Evolutionary conservation across 164 flowering plant species (phyloP).

Genomic region (Cinnamomum chago): DNA sequence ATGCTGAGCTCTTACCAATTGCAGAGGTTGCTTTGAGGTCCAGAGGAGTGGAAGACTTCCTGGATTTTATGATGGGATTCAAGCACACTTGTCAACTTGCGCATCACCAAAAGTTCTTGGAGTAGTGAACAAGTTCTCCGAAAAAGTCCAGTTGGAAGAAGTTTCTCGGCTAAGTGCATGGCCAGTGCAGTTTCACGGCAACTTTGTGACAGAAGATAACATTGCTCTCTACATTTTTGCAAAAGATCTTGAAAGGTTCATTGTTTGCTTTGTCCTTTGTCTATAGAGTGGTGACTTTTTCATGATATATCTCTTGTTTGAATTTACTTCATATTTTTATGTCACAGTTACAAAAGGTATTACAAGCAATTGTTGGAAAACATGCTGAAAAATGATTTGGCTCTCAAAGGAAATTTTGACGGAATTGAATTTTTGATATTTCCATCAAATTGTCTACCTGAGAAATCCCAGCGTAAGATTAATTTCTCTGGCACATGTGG

Average conservation of each 20-base stretch:
- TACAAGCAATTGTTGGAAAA: slow-evolving; percentile 68
- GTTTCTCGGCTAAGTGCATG: slow-evolving; percentile 69
- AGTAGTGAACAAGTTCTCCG: slow-evolving; percentile 51
- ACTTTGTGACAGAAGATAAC: slow-evolving; percentile 64
- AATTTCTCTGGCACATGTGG: neutral
- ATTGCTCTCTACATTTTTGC: slow-evolving; percentile 94
- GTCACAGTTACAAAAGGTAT: slow-evolving; percentile 59
- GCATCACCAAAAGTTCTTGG: slow-evolving; percentile 80
- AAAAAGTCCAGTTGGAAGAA: slow-evolving; percentile 52
- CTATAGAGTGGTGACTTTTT: neutral
- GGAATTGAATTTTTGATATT: slow-evolving; percentile 80
- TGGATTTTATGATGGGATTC: slow-evolving; percentile 62
- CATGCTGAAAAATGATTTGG: slow-evolving; percentile 78
- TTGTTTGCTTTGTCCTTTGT: neutral
- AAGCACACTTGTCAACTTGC: slow-evolving; percentile 80
- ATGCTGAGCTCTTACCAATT: neutral
- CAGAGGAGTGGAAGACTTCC: slow-evolving; percentile 39
- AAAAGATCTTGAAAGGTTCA: slow-evolving; percentile 72
- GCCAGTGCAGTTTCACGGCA: slow-evolving; percentile 69
- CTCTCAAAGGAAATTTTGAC: slow-evolving; percentile 69
- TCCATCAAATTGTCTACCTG: slow-evolving; percentile 75
- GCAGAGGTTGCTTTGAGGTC: slow-evolving; percentile 84
- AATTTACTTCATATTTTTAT: slow-evolving; percentile 4
- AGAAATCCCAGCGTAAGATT: slow-evolving; percentile 80
- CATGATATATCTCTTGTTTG: neutral